Evolutionary conservation across 2,329 filamentous ascomycete genomes (phyloP), one percentile per base, ranked within the genome.

Genomic region (Aureobasidium sp.): DNA sequence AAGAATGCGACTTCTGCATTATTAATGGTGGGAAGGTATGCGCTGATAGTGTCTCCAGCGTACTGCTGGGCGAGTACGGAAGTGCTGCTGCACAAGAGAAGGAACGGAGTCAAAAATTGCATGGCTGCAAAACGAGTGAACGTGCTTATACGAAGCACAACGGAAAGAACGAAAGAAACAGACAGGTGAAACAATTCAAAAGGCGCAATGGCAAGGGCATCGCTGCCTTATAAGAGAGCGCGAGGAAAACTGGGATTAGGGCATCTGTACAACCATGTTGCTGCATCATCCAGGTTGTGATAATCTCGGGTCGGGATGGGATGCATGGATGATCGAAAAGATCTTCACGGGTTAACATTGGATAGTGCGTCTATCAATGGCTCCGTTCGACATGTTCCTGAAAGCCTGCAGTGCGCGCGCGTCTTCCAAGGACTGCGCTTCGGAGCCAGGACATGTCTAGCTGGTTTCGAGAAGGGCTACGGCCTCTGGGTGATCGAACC

Each of bases 1-100:
- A 70, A 74, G 67, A 67, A 74, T 15, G 71, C 65, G 49, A 73
- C 65, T 55, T 73, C 72, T 9, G 72, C 64, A 25, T 71, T 71
- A 15, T 68, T 65, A 17, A 74, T 68, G 34, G 34, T 62, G 9
- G 70, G 71, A 9, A 74, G 64, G 25, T 64, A 65, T 52, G 66
- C 72, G 34, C 64, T 62, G 58, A 73, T 72, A 25, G 64, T 48
- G 41, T 72, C 67, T 42, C 72, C 72, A 17, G 65, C 67, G 64
- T 68, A 73, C 55, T 74, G 71, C 64, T 74, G 72, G 39, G 68
- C 64, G n/a, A 59, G 22, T 20, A 59, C 42, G 17, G 15, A 37
- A 17, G 56, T 20, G 20, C 31, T 47, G 34, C 56, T 31, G 42
- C 56, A 59, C 44, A 59, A 25, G 31, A 47, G 20, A 48, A 59